Evolutionary conservation across 352 stramenopile genomes (phyloP).

Genomic region (Globisporangium paroecandrum): DNA sequence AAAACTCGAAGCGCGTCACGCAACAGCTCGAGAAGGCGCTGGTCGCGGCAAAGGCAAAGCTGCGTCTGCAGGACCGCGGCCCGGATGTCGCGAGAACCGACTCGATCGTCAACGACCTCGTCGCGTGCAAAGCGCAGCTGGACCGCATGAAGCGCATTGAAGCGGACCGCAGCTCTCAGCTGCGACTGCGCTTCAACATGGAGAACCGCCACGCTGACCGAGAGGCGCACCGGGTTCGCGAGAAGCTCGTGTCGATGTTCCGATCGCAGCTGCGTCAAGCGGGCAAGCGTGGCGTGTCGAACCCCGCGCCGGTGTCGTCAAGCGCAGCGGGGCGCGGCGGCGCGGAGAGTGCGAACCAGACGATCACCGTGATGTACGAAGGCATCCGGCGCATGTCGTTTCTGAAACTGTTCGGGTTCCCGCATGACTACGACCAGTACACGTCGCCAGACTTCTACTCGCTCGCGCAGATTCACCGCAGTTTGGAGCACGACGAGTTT

Average conservation of each 20-base stretch:
- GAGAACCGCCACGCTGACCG: slow-evolving; percentile 55
- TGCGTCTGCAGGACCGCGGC: slow-evolving; percentile 57
- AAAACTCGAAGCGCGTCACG: slow-evolving; percentile 44
- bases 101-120: slow-evolving; percentile 51
- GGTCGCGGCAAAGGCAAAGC: slow-evolving; percentile 36
- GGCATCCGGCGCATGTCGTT: slow-evolving; percentile 62
- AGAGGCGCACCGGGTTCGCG: slow-evolving; percentile 46
- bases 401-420: slow-evolving; percentile 53
- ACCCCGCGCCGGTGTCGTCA: slow-evolving; percentile 11
- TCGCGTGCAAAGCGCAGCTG: slow-evolving; percentile 38
- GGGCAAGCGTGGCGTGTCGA: slow-evolving; percentile 25
- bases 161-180: slow-evolving; percentile 35
- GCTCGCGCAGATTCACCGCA: slow-evolving; percentile 34
- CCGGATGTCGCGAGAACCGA: slow-evolving; percentile 46
- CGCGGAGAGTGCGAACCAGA: slow-evolving; percentile 8
- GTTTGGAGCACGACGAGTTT: slow-evolving; percentile 48
- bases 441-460: slow-evolving; percentile 48
- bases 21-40: slow-evolving; percentile 46
- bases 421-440: slow-evolving; percentile 55
- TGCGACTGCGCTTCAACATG: slow-evolving; percentile 46
- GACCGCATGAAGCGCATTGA: slow-evolving; percentile 49
- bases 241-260: slow-evolving; percentile 44
- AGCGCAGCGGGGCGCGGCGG: slow-evolving; percentile 11
- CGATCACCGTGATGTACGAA: slow-evolving; percentile 45
- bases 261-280: slow-evolving; percentile 46